A percentile compares a stretch with the other conserved stretches of the same genome.
These are phyloP conservation scores for Astrephomene gubernaculifera DNA, from an alignment of 139 green algal species.

Conservation along the genomic window DNA sequence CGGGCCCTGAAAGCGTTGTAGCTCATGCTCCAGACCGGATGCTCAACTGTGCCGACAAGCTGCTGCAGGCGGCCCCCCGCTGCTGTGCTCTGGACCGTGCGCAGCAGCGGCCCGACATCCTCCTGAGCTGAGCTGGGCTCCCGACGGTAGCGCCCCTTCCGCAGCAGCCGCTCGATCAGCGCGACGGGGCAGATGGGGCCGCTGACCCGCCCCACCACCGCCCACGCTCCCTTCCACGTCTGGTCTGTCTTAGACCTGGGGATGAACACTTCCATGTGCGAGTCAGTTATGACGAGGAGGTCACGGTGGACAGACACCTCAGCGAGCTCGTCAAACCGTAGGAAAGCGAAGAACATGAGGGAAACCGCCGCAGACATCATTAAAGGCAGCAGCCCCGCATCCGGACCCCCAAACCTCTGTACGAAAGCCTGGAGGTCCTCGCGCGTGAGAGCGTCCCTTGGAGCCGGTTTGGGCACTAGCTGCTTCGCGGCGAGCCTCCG, in stretches of 20 bases:
- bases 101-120: neutral
- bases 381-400: neutral
- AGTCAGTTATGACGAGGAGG: neutral
- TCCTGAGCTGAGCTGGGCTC: neutral
- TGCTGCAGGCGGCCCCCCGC: neutral
- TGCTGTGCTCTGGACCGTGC: neutral
- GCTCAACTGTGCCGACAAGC: neutral
- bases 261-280: slow-evolving; percentile 5
- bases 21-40: neutral
- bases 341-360: neutral
- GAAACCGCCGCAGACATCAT: neutral
- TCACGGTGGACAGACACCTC: too few relatives aligned
- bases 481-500: neutral
- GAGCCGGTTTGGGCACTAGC: too few relatives aligned
- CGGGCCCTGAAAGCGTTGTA: neutral
- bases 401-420: too few relatives aligned
- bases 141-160: neutral
- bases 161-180: neutral
- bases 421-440: too few relatives aligned
- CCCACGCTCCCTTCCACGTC: neutral
- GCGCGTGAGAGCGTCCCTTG: too few relatives aligned
- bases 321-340: neutral
- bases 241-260: slow-evolving; percentile 11
- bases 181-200: neutral
- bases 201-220: neutral